These are phyloP conservation scores for Orbilia javanica DNA, from an alignment of 2,329 filamentous ascomycete genomes.

Conservation along the genomic window DNA sequence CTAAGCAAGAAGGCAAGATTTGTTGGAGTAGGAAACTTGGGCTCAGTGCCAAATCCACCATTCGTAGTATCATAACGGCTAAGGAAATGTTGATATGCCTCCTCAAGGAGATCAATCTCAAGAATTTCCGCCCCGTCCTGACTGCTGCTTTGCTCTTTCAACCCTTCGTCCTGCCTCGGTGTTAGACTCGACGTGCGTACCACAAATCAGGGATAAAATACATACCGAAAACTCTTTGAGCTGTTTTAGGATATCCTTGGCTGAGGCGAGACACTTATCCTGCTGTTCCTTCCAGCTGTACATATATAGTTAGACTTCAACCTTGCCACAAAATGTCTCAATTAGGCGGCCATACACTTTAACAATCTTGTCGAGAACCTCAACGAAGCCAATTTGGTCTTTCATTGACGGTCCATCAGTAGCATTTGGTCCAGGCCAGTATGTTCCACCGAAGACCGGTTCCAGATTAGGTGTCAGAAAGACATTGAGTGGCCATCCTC, in stretches of 20 bases:
- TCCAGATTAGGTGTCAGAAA: conserved; percentile 93
- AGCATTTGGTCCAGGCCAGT: conserved; percentile 86
- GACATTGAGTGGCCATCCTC: conserved; percentile 94
- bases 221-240: conserved; percentile 83
- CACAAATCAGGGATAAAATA: background rate
- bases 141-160: conserved; percentile 57
- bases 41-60: conserved; percentile 82
- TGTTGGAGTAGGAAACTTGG: conserved; percentile 90
- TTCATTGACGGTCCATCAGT: conserved; percentile 65
- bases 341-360: conserved; percentile 65
- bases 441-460: conserved; percentile 95
- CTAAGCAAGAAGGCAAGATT: conserved; percentile 86
- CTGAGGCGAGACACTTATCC: conserved; percentile 82
- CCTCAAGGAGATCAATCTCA: conserved; percentile 90
- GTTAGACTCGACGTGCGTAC: background rate
- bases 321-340: background rate
- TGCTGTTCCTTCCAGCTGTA: conserved; percentile 83
- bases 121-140: conserved; percentile 74
- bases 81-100: conserved; percentile 84
- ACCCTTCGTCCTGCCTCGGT: conserved; percentile 60
- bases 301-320: background rate
- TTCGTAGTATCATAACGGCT: conserved; percentile 82
- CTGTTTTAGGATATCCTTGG: conserved; percentile 83
- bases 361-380: conserved; percentile 82
- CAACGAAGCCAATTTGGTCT: conserved; percentile 81